Base-by-base conservation (phyloP, 495 filamentous ascomycete genomes). In the Astrothelium macrocarpum region DNA sequence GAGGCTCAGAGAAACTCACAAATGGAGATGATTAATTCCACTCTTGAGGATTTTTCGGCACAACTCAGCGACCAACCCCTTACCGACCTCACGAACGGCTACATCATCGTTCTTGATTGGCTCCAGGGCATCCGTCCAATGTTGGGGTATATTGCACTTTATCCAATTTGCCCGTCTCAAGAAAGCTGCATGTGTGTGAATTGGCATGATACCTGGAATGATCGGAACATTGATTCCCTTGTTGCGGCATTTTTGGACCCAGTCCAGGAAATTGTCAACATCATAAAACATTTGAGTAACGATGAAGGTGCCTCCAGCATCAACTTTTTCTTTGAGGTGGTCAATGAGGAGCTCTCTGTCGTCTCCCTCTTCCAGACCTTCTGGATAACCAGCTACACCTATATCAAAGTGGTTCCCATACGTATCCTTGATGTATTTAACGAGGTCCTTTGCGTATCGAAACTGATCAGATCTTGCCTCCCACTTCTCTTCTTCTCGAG, bases 251-350 rank as follows among this genome's bases (percentile, higher is more conserved):
- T 90, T 93, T 62, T 83, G 74, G 34, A 95, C 90, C 95, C 95
- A 99, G 46, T 82, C 79, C 32, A 97, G 75, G 76, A 97, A 99
- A 70, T 89, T 91, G 69, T 99, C 93, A 29, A 85, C 91, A 73
- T 97, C 92, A 77, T 99, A 99, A 76, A 96, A 96, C 95, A 99
- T 99, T 78, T 99, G 95, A 0, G 95, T 97, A 60, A 99, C 87
- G 59, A 99, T 85, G 75, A 96, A 97, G 11, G 89, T 86, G 60
- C 87, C 91, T 42, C 95, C 95, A 58, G 90, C 90, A 77, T 99
- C 95, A 58, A 97, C 86, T 77, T 99, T 99, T 77, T 97, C 90
- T 78, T 97, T 97, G 71, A 97, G 76, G 73, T 97, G 95, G 64
- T 96, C 88, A 63, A 97, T 84, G 71, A 97, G 81, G 28, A 82